Base-by-base conservation (phyloP, 2,329 filamentous ascomycete species). In the Leptodontidium sp. region DNA sequence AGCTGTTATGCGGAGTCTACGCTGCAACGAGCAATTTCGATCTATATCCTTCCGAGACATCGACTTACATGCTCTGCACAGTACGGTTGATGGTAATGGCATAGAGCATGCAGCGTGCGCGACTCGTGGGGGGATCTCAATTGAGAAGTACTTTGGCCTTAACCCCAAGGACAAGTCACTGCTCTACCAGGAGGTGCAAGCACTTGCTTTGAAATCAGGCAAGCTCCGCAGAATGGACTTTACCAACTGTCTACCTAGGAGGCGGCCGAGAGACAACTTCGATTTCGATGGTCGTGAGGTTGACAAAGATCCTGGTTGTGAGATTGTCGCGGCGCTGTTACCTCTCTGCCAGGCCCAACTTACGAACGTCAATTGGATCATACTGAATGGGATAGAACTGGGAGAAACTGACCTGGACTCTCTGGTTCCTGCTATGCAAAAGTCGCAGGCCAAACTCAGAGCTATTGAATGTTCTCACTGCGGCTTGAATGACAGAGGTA, bases 311-410 rank as follows among this genome's bases (percentile, higher is more conserved):
- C 84, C 86, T 6, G 90, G 90, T 0, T 91, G 89, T 75, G 90
- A 89, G 50, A 89, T 93, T 61, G 87, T 90, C 21, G 89, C 91
- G 76, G 90, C 90, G 2, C 81, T 93, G 5, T 89, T 91, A 73
- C 89, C 90, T 1, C 81, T 92, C 6, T 91, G 89, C 78, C 88
- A 88, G 71, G 85, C 87, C 70, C 86, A 90, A 73, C 83, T 89
- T 29, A 92, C 90, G 0, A 90, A 89, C 73, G 87, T 92, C 21
- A 88, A 91, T 76, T 93, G 90, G 90, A 86, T 93, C 64, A 84
- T 87, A 26, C 79, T 93, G 68, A 92, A 88, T 69, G 89, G 89
- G 14, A 90, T 92, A 70, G 85, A 87, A 69, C 84, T 93, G n/a
- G 89, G 88, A 50, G 90, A 93, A 65, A 88, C 88, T 0, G 91